These are phyloP conservation scores for Erysimum cheiri DNA, from an alignment of 441 rosid genomes.

Conservation along the genomic window DNA sequence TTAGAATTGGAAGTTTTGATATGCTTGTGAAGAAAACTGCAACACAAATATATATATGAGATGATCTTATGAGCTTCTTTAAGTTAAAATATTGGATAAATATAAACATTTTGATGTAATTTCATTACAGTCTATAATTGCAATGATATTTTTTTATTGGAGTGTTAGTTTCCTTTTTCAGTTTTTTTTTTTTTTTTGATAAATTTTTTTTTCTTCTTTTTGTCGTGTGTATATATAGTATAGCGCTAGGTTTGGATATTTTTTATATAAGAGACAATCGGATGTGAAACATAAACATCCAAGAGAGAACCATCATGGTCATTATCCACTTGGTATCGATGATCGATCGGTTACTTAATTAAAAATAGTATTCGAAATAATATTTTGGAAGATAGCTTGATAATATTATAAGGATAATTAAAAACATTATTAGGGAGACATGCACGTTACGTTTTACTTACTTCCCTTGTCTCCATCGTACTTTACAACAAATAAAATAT, in stretches of 20 bases:
- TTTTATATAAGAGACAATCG: slow-evolving; percentile 26
- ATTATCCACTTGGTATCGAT: slow-evolving; percentile 39
- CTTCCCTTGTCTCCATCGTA: slow-evolving; percentile 43
- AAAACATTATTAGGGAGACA: slow-evolving; percentile 27
- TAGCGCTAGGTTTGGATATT: slow-evolving; percentile 18
- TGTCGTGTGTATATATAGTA: slow-evolving; percentile 1
- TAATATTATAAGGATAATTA: slow-evolving; percentile 14
- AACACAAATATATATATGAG: not conserved
- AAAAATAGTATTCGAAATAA: slow-evolving; percentile 13
- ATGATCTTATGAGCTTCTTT: not conserved
- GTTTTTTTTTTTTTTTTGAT: not conserved
- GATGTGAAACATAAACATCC: slow-evolving; percentile 34
- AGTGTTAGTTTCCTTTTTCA: not conserved
- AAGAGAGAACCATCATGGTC: slow-evolving; percentile 40
- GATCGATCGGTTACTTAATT: slow-evolving; percentile 4
- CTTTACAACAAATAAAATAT: slow-evolving; percentile 34
- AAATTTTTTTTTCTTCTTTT: not conserved
- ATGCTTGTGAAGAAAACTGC: slow-evolving; percentile 1
- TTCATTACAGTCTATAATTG: too few relatives aligned
- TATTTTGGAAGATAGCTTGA: slow-evolving; percentile 22
- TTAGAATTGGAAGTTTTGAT: not conserved
- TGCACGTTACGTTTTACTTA: slow-evolving; percentile 47
- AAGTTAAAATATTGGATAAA: too few relatives aligned
- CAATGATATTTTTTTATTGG: too few relatives aligned
- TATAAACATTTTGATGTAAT: too few relatives aligned